Percentiles rank a stretch among this genome's conserved stretches.
Conservation (phyloP, 164 flowering plant species). For the Amborella trichopoda region DNA sequence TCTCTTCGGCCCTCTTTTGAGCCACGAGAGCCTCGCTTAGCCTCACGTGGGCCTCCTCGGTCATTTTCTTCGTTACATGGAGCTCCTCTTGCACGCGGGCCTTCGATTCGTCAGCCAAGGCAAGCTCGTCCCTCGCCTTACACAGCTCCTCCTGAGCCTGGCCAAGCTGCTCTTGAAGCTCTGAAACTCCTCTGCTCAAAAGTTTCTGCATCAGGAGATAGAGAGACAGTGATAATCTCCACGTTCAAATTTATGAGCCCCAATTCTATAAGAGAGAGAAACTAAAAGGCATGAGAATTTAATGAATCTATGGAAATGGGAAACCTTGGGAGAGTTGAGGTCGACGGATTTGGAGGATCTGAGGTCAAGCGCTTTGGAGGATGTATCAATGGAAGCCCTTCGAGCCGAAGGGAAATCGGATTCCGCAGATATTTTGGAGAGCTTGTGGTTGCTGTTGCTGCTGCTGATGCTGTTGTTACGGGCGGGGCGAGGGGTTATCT, state of each 20-base stretch:
- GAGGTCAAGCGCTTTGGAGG: background rate
- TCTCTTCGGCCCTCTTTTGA: slow-evolving; percentile 1
- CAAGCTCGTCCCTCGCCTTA: slow-evolving; percentile 19
- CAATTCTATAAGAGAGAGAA: background rate
- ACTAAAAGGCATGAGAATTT: background rate
- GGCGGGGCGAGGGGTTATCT: background rate
- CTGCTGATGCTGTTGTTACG: background rate
- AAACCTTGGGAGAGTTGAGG: background rate
- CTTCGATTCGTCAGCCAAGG: slow-evolving; percentile 25
- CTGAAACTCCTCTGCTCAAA: slow-evolving; percentile 2
- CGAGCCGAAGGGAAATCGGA: background rate
- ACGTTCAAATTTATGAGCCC: background rate
- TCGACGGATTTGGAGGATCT: background rate
- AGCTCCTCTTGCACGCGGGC: slow-evolving; percentile 27
- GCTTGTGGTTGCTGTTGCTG: background rate
- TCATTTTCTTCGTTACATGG: slow-evolving; percentile 26
- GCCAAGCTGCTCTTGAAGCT: slow-evolving; percentile 29
- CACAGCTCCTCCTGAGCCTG: slow-evolving; percentile 25
- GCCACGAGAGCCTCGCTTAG: slow-evolving; percentile 21
- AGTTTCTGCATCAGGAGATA: background rate
- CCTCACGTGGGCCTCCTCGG: slow-evolving; percentile 22
- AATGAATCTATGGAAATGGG: background rate
- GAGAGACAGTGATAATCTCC: background rate
- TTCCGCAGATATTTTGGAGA: background rate
- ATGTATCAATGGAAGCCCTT: background rate